Base-by-base conservation (phyloP, 73 alveolate genomes). In the Paramecium octaurelia region DNA sequence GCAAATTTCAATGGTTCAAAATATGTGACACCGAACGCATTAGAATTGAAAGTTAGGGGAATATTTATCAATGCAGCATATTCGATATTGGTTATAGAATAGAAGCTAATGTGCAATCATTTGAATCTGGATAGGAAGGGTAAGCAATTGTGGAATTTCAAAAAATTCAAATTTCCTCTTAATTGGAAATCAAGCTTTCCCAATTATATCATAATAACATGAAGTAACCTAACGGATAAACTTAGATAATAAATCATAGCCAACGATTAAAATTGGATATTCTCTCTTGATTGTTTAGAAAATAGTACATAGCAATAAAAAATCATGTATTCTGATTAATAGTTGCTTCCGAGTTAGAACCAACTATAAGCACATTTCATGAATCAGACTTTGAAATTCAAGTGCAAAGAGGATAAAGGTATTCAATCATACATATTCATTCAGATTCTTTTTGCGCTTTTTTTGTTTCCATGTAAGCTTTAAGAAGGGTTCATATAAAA, bases 1-100 rank as follows among this genome's bases (percentile, higher is more conserved):
- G 90, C n/a, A 77, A 77, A 42, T 77, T 38, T 42, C 24, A 77
- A 21, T 77, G 90, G 90, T 80, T 31, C 12, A 80, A 80, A 64
- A 21, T 80, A 8, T 42, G 27, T 11, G 91, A 80, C 43, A 80
- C 46, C 5, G 91, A 80, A 48, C 70, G 75, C 29, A 80, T 42
- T 24, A 48, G 20, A 80, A 80, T 46, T 80, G 76, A 80, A 27
- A 80, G 31, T 80, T 23, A 34, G 14, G 91, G 76, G 3, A 80
- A 80, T 46, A 80, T 80, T 44, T 80, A 80, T 20, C 50, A 21
- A 43, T 80, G 76, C 14, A 80, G 75, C 34, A 16, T 46, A 48
- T 80, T 43, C 21, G 91, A 80, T 80, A 80, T 80, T 46, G 75
- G 76, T 27, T 77, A 38, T 77, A 77, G 14, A 21, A 77, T 77